Conservation (phyloP, 2,329 filamentous ascomycete species). For the Talaromyces islandicus region DNA sequence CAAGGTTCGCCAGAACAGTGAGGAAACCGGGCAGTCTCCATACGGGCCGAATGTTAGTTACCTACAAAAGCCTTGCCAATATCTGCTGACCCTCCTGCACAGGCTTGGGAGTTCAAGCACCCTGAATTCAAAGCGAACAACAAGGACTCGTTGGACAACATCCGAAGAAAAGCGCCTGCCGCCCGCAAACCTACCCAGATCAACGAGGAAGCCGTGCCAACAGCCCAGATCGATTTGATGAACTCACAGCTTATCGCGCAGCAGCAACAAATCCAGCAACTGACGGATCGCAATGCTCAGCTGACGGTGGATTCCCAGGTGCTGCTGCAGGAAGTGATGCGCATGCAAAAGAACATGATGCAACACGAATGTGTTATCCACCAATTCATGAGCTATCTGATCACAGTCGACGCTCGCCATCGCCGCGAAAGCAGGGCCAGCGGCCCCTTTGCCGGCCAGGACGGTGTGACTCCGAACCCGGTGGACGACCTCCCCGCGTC, state of each 20-base stretch:
- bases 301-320: conserved; percentile 62
- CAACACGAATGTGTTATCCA: conserved; percentile 68
- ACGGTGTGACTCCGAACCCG: conserved; percentile 35
- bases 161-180: conserved; percentile 88
- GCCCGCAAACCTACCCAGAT: conserved; percentile 66
- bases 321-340: conserved; percentile 58
- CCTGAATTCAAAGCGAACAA: conserved; percentile 93
- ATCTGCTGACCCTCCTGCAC: conserved; percentile 6
- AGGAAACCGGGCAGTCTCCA: conserved; percentile 73
- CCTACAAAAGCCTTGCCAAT: not conserved
- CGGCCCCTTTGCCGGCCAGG: conserved; percentile 35
- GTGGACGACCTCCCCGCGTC: conserved; percentile 60
- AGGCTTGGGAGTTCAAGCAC: conserved; percentile 97
- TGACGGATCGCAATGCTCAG: conserved; percentile 80
- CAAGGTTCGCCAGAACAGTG: conserved; percentile 88
- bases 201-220: conserved; percentile 70
- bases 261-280: conserved; percentile 81
- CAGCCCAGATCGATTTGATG: conserved; percentile 82
- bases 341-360: conserved; percentile 63
- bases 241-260: conserved; percentile 84
- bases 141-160: conserved; percentile 94
- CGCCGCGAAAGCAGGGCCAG: conserved; percentile 53
- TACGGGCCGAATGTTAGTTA: conserved; percentile 69
- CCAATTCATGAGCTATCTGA: conserved; percentile 63
- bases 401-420: conserved; percentile 59